Conservation (phyloP, 495 filamentous ascomycete genomes). For the Amniculicola lignicola region DNA sequence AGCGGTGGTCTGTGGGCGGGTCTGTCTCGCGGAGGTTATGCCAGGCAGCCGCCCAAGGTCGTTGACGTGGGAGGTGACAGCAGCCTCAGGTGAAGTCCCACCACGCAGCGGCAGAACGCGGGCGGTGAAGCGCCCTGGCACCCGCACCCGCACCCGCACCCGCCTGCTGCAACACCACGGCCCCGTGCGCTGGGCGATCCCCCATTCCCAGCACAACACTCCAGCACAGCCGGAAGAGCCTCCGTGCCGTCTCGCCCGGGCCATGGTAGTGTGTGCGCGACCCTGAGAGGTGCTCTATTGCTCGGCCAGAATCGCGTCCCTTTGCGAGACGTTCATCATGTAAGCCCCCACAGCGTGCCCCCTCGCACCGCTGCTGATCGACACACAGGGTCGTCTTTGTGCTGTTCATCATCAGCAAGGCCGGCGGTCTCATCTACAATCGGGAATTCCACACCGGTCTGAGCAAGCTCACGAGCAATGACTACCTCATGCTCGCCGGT, state of each 20-base stretch:
- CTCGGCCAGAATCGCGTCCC: not conserved
- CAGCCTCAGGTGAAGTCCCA: not conserved
- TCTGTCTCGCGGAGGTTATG: too few species aligned
- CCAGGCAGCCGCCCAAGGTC: too few species aligned
- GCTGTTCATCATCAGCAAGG: constrained; percentile 97
- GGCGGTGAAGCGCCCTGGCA: too few species aligned
- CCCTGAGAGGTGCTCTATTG: too few species aligned
- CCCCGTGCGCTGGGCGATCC: constrained; percentile 11
- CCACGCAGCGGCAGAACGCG: not conserved
- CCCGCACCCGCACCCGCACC: too few species aligned
- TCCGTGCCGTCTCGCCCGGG: too few species aligned
- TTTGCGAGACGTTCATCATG: not conserved
- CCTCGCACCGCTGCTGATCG: not conserved
- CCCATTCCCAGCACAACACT: too few species aligned
- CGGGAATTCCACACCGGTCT: constrained; percentile 81
- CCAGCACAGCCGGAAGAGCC: too few species aligned
- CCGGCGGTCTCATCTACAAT: constrained; percentile 93
- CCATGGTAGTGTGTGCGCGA: too few species aligned
- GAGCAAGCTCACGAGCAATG: constrained; percentile 85
- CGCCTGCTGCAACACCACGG: constrained; percentile 8
- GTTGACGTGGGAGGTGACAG: too few species aligned
- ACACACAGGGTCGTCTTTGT: constrained; percentile 78
- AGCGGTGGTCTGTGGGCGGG: too few species aligned
- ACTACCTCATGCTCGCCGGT: constrained; percentile 94
- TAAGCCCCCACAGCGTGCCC: too few species aligned